Percentiles rank a stretch among this genome's conserved stretches.
These are phyloP conservation scores for Microcyclospora tardicrescens DNA, from an alignment of 2,329 filamentous ascomycete species.

Conservation along the genomic window DNA sequence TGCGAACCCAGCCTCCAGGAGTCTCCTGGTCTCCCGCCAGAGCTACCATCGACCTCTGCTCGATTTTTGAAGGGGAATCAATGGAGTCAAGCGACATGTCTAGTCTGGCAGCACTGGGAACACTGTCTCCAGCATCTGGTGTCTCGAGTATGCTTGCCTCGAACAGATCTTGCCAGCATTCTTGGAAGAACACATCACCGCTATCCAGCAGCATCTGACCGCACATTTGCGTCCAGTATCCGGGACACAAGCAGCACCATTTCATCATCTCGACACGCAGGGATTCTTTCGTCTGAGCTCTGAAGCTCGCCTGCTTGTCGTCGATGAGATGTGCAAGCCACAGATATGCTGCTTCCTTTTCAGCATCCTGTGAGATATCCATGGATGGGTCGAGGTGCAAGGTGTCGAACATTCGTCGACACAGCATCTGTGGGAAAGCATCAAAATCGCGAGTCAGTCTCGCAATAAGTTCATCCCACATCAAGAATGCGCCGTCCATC, in stretches of 20 bases:
- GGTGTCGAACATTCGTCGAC: slow-evolving; percentile 25
- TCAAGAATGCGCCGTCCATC: slow-evolving; percentile 32
- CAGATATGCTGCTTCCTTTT: slow-evolving; percentile 31
- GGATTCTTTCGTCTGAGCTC: neutral
- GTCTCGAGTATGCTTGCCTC: slow-evolving; percentile 15
- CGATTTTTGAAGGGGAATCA: too few species aligned
- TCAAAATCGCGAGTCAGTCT: slow-evolving; percentile 23
- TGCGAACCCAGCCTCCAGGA: slow-evolving; percentile 6
- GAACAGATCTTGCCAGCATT: slow-evolving; percentile 22
- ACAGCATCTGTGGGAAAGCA: slow-evolving; percentile 27
- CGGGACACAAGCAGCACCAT: slow-evolving; percentile 26
- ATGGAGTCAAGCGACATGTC: too few species aligned
- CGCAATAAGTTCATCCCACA: slow-evolving; percentile 31
- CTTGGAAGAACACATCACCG: slow-evolving; percentile 11
- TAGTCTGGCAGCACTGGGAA: too few species aligned
- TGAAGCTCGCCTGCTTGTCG: slow-evolving; percentile 6
- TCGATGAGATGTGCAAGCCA: slow-evolving; percentile 39
- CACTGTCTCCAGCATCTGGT: too few species aligned
- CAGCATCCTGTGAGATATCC: slow-evolving; percentile 9
- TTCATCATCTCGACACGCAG: slow-evolving; percentile 10
- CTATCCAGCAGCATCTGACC: slow-evolving; percentile 21
- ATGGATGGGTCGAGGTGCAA: slow-evolving; percentile 14
- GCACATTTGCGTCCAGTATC: slow-evolving; percentile 26
- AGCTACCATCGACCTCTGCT: neutral
- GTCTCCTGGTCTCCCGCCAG: neutral